Percentiles rank a stretch among this genome's conserved stretches.
These are phyloP conservation scores for Trametes versicolor DNA, from an alignment of 1,284 basidiomycete genomes.

Conservation along the genomic window DNA sequence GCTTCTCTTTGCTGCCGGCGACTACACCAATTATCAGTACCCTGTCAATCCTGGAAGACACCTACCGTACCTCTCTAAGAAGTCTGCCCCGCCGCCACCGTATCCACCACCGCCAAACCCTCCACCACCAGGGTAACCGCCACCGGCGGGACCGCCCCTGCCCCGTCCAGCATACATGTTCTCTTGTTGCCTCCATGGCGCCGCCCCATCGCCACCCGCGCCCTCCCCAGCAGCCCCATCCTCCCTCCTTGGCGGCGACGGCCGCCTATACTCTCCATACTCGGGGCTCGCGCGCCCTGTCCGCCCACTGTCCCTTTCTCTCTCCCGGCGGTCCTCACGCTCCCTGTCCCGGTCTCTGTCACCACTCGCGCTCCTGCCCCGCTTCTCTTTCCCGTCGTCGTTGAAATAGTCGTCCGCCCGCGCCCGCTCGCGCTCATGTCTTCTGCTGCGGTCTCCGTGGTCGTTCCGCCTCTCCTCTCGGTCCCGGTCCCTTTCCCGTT, in stretches of 20 bases:
- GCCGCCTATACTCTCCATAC: slow-evolving; percentile 45
- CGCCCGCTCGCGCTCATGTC: slow-evolving; percentile 36
- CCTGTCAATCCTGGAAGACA: neutral
- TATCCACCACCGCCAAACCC: slow-evolving; percentile 44
- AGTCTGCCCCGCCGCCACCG: slow-evolving; percentile 55
- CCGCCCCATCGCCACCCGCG: slow-evolving; percentile 46
- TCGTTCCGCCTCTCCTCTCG: slow-evolving; percentile 29
- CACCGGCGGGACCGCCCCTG: slow-evolving; percentile 17
- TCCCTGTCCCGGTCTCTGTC: slow-evolving; percentile 14
- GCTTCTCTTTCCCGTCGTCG: slow-evolving; percentile 19
- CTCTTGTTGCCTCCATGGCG: slow-evolving; percentile 57
- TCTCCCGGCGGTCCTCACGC: slow-evolving; percentile 23
- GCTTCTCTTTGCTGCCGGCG: slow-evolving; percentile 79
- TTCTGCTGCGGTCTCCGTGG: slow-evolving; percentile 33
- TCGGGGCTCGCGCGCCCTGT: slow-evolving; percentile 43
- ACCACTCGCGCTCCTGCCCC: slow-evolving; percentile 18
- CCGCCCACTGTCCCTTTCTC: slow-evolving; percentile 40
- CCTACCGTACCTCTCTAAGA: slow-evolving; percentile 61
- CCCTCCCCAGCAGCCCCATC: slow-evolving; percentile 34
- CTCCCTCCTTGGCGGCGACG: slow-evolving; percentile 33
- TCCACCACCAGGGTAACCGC: slow-evolving; percentile 24
- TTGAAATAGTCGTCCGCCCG: slow-evolving; percentile 46
- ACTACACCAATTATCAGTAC: slow-evolving; percentile 51
- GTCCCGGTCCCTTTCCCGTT: slow-evolving; percentile 20
- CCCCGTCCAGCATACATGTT: slow-evolving; percentile 58